phyloP scores from a whole-genome alignment of 2,329 filamentous ascomycete species.

The Coniella lustricola region DNA sequence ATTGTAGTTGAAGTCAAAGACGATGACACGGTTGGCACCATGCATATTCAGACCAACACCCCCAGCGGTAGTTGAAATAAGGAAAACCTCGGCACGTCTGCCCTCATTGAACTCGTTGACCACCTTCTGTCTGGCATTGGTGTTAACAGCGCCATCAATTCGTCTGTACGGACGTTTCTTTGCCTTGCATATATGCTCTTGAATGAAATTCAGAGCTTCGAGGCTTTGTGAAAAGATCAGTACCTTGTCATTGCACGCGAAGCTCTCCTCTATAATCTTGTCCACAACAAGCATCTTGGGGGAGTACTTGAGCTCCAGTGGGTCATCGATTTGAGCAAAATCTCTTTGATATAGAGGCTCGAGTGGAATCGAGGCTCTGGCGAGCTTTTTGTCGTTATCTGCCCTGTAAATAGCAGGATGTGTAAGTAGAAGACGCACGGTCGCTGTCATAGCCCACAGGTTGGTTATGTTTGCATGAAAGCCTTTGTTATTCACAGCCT shows the following conservation, averaged over 20 bases:
- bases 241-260: conserved; percentile 59
- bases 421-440: conserved; percentile 43
- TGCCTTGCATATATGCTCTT: conserved; percentile 48
- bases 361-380: too few species aligned
- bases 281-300: conserved; percentile 63
- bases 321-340: too few species aligned
- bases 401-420: conserved; percentile 29
- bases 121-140: conserved; percentile 50
- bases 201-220: conserved; percentile 62
- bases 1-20: conserved; percentile 79
- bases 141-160: conserved; percentile 60
- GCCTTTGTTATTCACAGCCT: too few species aligned
- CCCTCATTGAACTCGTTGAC: conserved; percentile 63
- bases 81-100: conserved; percentile 48
- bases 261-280: conserved; percentile 61
- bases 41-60: conserved; percentile 78
- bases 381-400: too few species aligned
- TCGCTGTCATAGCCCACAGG: conserved; percentile 32
- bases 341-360: too few species aligned
- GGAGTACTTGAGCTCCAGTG: conserved; percentile 41
- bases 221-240: conserved; percentile 75
- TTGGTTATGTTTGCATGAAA: not conserved
- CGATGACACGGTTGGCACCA: conserved; percentile 76
- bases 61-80: conserved; percentile 80
- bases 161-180: conserved; percentile 42